These are phyloP conservation scores for Emericellopsis terricola DNA, from an alignment of 495 filamentous ascomycete species.

Conservation along the genomic window DNA sequence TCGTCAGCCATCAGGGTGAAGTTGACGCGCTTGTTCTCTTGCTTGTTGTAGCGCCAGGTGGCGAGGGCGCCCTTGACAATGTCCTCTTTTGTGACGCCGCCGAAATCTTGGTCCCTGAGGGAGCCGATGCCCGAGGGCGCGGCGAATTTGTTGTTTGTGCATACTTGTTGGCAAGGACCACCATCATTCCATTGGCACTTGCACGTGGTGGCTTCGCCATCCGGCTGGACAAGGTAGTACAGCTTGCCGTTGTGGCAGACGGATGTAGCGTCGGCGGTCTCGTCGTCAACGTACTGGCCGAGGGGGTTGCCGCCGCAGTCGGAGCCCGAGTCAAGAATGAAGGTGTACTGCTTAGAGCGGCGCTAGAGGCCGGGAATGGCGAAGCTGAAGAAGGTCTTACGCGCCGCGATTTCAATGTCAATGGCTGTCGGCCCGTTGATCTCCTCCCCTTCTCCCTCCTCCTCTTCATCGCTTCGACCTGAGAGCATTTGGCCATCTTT, in stretches of 20 bases:
- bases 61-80: constrained; percentile 12
- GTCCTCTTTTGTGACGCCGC: constrained; percentile 8
- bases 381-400: constrained; percentile 13
- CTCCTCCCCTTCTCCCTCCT: too few species aligned
- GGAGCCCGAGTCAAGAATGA: constrained; percentile 16
- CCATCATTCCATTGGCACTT: not conserved
- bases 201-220: constrained; percentile 3
- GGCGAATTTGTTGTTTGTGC: constrained; percentile 6
- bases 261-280: constrained; percentile 6
- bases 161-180: constrained; percentile 1
- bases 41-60: constrained; percentile 14
- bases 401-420: constrained; percentile 1
- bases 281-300: constrained; percentile 7
- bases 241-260: constrained; percentile 9
- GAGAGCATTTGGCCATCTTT: too few species aligned
- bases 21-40: too few species aligned
- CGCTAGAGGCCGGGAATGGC: constrained; percentile 16
- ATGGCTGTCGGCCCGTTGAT: not conserved
- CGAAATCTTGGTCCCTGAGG: constrained; percentile 6
- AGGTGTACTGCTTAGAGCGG: constrained; percentile 8
- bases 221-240: constrained; percentile 14
- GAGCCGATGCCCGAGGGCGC: constrained; percentile 9
- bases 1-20: too few species aligned
- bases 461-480: too few species aligned
- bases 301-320: constrained; percentile 8